Base-by-base conservation (phyloP, 495 filamentous ascomycete species). In the Tuber indicum region DNA sequence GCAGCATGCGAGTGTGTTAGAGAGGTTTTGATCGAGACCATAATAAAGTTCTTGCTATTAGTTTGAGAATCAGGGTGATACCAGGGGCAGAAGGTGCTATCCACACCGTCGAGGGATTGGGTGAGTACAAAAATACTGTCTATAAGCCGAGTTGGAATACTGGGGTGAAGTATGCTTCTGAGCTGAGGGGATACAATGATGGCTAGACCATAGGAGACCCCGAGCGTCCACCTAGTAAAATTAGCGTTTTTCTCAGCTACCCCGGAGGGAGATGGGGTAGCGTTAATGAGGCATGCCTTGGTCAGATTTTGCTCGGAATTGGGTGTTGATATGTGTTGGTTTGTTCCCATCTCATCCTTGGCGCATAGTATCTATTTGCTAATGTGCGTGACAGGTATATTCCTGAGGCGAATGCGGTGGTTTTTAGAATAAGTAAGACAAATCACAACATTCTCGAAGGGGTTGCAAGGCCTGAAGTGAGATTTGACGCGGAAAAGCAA, bases 361-460 rank as follows among this genome's bases (percentile, higher is more conserved):
- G 17, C 3, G 32, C 10, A 58, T 41, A 71, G 41, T 71, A 72
- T 19, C 43, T 77, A 69, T 58, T 52, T 74, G 39, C 70, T 32
- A 46, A 75, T n/a, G 73, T 52, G 36, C 45, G 72, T 1, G 1
- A 45, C 73, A 90, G 88, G 88, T 90, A 89, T 81, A 93, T 96
- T 4, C 94, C 93, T 6, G 94, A 93, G 82, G 93, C 93, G n/a
- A 90, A 91, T 49, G 92, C 93, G 0, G 92, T 91, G 26, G 91
- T 95, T 21, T 97, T 96, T 84, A 89, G 92, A 46, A 91, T 93
- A 76, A 96, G 93, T 75, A 96, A 97, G 85, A 94, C 90, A 71
- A 92, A 93, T 80, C 93, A 96, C 87, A 97, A 97, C 82, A 96
- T 96, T 80, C 89, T 97, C 5, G 93, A 97, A 86, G 93, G 93